Percentiles rank a stretch among this genome's conserved stretches.
phyloP scores from a whole-genome alignment of 2,329 filamentous ascomycete genomes.

The Pseudogymnoascus sp. region DNA sequence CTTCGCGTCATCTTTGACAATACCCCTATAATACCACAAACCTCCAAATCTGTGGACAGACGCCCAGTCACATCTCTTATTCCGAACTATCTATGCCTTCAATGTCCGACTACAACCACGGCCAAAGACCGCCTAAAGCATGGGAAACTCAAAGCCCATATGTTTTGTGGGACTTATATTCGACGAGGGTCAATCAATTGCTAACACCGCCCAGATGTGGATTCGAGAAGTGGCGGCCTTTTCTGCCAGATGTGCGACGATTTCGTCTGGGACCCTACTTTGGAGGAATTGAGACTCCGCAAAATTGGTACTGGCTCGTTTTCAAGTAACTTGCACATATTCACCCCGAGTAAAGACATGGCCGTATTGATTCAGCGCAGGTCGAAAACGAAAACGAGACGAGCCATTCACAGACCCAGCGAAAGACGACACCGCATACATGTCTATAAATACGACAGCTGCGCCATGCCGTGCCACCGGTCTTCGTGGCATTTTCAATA shows the following conservation, averaged over 20 bases:
- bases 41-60: constrained; percentile 49
- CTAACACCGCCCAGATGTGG: constrained; percentile 50
- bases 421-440: constrained; percentile 67
- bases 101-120: constrained; percentile 61
- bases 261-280: constrained; percentile 71
- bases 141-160: constrained; percentile 59
- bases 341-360: not conserved
- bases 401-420: constrained; percentile 56
- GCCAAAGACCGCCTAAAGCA: constrained; percentile 59
- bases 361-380: constrained; percentile 27
- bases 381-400: constrained; percentile 67
- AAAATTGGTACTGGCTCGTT: constrained; percentile 61
- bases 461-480: constrained; percentile 81
- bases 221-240: constrained; percentile 64
- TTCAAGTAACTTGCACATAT: constrained; percentile 40
- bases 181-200: not conserved
- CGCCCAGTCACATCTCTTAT: constrained; percentile 52
- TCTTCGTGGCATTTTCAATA: constrained; percentile 87
- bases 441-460: constrained; percentile 67
- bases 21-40: constrained; percentile 56
- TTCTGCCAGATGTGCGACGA: constrained; percentile 79
- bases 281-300: constrained; percentile 64
- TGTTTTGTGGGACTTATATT: constrained; percentile 53
- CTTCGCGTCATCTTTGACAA: constrained; percentile 62
- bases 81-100: constrained; percentile 62